phyloP scores from a whole-genome alignment of 2,329 filamentous ascomycete genomes.

The Fusarium sp. region DNA sequence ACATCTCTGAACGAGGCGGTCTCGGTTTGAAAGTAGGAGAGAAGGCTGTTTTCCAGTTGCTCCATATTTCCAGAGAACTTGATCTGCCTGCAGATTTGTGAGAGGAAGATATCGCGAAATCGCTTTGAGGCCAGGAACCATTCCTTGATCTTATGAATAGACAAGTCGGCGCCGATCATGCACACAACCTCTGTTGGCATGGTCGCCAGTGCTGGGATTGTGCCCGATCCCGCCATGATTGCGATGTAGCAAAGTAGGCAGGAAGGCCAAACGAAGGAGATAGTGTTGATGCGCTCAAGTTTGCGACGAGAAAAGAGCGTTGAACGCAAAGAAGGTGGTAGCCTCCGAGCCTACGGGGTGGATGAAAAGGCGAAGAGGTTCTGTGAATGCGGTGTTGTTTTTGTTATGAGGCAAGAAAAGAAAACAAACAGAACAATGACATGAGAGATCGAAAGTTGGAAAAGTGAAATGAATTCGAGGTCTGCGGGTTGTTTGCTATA shows the following conservation, averaged over 20 bases:
- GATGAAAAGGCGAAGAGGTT: neutral
- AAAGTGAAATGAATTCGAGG: accelerated
- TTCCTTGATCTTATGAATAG: neutral
- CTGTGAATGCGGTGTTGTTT: accelerated
- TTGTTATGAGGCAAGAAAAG: neutral
- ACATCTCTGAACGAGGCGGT: neutral
- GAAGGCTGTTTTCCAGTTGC: neutral
- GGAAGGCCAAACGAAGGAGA: too few relatives aligned
- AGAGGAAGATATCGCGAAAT: neutral
- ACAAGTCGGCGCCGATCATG: neutral
- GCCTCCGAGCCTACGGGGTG: neutral
- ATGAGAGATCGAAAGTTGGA: neutral
- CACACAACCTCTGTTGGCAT: neutral
- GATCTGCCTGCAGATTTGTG: neutral
- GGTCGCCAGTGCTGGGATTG: neutral
- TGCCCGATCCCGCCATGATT: neutral
- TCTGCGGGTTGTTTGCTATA: neutral
- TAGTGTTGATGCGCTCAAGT: neutral
- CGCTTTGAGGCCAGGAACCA: neutral
- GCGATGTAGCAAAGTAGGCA: neutral
- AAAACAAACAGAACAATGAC: accelerated
- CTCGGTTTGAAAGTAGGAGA: neutral
- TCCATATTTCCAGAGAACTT: neutral
- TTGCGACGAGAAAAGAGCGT: accelerated
- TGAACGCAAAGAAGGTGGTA: neutral